Evolutionary conservation across 768 basidiomycete species (phyloP).

Genomic region (Lentinus tigrinus): DNA sequence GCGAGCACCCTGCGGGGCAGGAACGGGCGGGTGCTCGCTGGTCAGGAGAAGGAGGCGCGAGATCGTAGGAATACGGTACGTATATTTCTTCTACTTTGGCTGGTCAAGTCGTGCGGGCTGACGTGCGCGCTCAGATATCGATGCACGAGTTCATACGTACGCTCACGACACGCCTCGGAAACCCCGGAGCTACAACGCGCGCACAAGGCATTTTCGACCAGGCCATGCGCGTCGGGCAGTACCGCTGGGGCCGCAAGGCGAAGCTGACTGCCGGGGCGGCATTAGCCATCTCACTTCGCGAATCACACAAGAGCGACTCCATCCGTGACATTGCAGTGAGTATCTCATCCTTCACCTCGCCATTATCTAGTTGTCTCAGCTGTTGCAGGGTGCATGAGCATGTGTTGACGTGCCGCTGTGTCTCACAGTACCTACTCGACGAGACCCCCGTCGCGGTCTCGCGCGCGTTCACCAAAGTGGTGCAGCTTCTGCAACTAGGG

Average conservation of each 20-base stretch:
- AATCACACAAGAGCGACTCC: conserved; percentile 65
- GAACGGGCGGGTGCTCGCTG: conserved; percentile 60
- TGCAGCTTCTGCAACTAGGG: conserved; percentile 51
- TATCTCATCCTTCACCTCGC: conserved; percentile 9
- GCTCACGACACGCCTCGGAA: conserved; percentile 56
- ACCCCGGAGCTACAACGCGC: conserved; percentile 61
- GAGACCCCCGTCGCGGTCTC: conserved; percentile 50
- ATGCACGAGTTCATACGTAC: conserved; percentile 64
- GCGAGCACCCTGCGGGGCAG: conserved; percentile 44
- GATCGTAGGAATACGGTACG: conserved; percentile 62
- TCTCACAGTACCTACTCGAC: conserved; percentile 46
- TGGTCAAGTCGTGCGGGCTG: conserved; percentile 16
- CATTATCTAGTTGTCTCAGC: conserved; percentile 8
- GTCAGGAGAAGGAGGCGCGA: conserved; percentile 64
- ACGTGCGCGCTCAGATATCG: conserved; percentile 43
- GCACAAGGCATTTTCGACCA: conserved; percentile 69
- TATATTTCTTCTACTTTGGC: conserved; percentile 14
- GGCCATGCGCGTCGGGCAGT: conserved; percentile 54
- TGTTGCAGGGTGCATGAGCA: conserved; percentile 14
- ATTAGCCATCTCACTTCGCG: conserved; percentile 68
- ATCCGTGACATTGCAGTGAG: conserved; percentile 65
- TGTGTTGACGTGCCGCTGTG: conserved; percentile 22
- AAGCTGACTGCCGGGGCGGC: conserved; percentile 69
- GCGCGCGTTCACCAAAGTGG: conserved; percentile 53
- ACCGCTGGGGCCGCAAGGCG: conserved; percentile 75